Percentiles rank a stretch among this genome's conserved stretches.
Conservation (phyloP, 1,284 basidiomycete species). For the Austropuccinia psidii region DNA sequence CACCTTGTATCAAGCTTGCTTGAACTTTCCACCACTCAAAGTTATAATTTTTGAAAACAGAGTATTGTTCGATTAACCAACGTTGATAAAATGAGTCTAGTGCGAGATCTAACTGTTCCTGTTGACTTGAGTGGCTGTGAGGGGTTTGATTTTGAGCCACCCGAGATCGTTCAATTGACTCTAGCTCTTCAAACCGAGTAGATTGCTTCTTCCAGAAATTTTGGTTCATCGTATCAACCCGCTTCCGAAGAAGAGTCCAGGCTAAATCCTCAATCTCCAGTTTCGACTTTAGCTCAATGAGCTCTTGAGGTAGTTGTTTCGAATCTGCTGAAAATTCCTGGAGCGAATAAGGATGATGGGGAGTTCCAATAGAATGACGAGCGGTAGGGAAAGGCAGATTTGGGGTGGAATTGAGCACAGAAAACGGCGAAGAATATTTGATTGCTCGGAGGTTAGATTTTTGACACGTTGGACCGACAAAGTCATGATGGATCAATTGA, state of each 20-base stretch:
- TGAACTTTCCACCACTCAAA: neutral
- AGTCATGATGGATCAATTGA: too few relatives aligned
- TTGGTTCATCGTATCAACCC: slow-evolving; percentile 42
- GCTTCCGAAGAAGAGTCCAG: slow-evolving; percentile 41
- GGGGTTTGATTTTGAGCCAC: neutral
- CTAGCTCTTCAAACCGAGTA: slow-evolving; percentile 38
- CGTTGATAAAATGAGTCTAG: neutral
- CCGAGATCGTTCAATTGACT: slow-evolving; percentile 22
- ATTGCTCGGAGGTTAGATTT: slow-evolving; percentile 44
- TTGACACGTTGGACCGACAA: slow-evolving; percentile 42
- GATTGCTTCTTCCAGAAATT: slow-evolving; percentile 41
- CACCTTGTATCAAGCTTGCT: neutral
- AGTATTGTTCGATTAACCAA: neutral
- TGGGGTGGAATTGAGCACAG: slow-evolving; percentile 9
- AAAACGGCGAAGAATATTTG: slow-evolving; percentile 42
- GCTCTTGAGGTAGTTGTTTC: slow-evolving; percentile 22
- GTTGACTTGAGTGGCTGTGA: neutral
- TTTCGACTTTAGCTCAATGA: slow-evolving; percentile 16
- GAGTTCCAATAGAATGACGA: neutral
- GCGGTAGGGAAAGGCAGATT: neutral
- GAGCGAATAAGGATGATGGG: slow-evolving; percentile 42
- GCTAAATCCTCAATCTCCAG: slow-evolving; percentile 40
- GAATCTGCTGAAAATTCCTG: slow-evolving; percentile 40
- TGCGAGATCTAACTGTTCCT: neutral
- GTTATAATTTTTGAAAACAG: neutral